Conservation (phyloP, 169 alveolate species). For the Pseudocohnilembus persalinus region DNA sequence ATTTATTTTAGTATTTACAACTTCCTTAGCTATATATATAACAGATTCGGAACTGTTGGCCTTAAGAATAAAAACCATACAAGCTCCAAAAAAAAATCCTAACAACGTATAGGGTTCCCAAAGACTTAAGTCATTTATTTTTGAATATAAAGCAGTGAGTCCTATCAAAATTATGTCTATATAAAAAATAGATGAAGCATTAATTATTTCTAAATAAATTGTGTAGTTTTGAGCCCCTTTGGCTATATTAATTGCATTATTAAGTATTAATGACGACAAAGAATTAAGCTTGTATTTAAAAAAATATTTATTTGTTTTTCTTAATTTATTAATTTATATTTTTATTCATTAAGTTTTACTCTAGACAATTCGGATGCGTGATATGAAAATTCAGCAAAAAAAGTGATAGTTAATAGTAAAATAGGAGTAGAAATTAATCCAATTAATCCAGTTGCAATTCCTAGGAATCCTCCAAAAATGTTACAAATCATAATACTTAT, state of each 20-base stretch:
- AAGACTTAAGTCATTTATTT: neutral
- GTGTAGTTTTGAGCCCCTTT: constrained; percentile 1
- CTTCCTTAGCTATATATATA: neutral
- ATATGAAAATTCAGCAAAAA: constrained; percentile 13
- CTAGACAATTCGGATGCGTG: constrained; percentile 1
- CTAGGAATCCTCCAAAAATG: constrained; percentile 9
- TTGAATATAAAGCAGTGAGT: neutral
- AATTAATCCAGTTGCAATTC: constrained; percentile 1
- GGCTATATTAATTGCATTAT: neutral
- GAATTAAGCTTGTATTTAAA: neutral
- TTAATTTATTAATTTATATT: no score
- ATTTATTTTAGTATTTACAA: neutral
- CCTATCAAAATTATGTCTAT: constrained; percentile 5
- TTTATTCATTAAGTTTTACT: neutral
- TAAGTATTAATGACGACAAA: neutral
- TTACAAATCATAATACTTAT: neutral
- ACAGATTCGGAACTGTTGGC: neutral
- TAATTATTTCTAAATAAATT: constrained; percentile 4
- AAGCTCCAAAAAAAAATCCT: constrained; percentile 18
- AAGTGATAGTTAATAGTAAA: neutral
- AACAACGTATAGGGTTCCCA: constrained; percentile 19
- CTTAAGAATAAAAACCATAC: constrained; percentile 5
- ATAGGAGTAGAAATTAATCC: constrained; percentile 20
- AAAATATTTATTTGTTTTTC: no score
- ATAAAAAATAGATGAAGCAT: neutral